phyloP scores from a whole-genome alignment of 1,284 basidiomycete genomes.

The Stereum hirsutum region DNA sequence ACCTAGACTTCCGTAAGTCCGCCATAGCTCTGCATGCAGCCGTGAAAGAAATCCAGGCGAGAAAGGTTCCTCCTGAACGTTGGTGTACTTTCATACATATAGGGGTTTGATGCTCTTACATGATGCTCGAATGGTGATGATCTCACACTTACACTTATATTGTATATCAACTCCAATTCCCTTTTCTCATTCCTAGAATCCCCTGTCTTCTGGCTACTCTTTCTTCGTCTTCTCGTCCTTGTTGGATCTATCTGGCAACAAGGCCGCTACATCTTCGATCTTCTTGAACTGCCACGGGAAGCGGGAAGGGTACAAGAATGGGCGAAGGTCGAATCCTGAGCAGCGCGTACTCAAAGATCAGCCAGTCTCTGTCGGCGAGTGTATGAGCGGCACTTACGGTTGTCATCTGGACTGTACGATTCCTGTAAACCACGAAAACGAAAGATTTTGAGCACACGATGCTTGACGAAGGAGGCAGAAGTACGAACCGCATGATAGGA shows the following conservation, averaged over 20 bases:
- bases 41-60: no score
- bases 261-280: conserved; percentile 80
- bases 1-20: no score
- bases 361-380: background rate
- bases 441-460: background rate
- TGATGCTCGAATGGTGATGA: no score
- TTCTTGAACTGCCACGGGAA: conserved; percentile 97
- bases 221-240: conserved; percentile 28
- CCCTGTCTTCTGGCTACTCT: conserved; percentile 19
- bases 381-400: conserved; percentile 48
- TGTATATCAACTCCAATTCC: background rate
- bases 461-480: background rate
- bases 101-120: no score
- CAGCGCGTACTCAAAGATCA: background rate
- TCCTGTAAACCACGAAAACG: conserved; percentile 43
- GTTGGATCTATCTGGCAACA: conserved; percentile 62
- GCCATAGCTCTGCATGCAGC: no score
- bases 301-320: conserved; percentile 90
- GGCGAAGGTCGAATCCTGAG: conserved; percentile 87
- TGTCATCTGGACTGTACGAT: conserved; percentile 95
- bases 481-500: conserved; percentile 85
- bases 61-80: no score
- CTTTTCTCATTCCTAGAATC: background rate
- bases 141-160: conserved; percentile 3
- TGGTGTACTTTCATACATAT: no score